A percentile compares a stretch with the other conserved stretches of the same genome.
Evolutionary conservation across 129 eudicot species (phyloP).

Genomic region (Lonicera japonica): DNA sequence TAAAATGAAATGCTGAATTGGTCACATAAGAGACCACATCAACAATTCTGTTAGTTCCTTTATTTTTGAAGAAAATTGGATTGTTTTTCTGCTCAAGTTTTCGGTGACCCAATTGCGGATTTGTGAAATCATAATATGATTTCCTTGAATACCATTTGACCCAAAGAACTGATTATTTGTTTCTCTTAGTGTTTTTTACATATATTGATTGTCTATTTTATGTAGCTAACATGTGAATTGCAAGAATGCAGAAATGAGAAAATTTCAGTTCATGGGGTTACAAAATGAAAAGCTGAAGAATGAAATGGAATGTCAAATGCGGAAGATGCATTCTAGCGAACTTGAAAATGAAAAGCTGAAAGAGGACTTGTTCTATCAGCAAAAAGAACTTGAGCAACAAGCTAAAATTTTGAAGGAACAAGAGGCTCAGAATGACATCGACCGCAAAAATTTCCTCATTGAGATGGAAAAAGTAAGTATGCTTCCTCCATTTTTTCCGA

Average conservation of each 20-base stretch:
- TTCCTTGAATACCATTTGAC: too few species aligned
- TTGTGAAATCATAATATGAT: too few species aligned
- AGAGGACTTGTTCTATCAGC: slow-evolving; percentile 34
- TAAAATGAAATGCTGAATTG: too few species aligned
- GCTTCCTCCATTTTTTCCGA: background rate
- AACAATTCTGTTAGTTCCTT: too few species aligned
- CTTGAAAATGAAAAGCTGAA: slow-evolving; percentile 43
- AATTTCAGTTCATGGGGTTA: slow-evolving; percentile 38
- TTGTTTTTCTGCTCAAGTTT: too few species aligned
- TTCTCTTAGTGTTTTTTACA: too few species aligned
- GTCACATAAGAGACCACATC: too few species aligned
- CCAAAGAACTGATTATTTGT: too few species aligned
- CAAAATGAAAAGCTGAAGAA: slow-evolving; percentile 42
- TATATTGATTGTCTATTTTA: background rate
- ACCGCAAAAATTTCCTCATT: slow-evolving; percentile 27
- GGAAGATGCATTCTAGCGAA: slow-evolving; percentile 33
- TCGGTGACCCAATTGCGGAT: too few species aligned
- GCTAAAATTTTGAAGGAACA: slow-evolving; percentile 32
- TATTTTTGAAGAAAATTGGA: too few species aligned
- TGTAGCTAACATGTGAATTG: background rate
- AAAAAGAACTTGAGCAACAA: slow-evolving; percentile 42
- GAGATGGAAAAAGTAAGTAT: slow-evolving; percentile 38
- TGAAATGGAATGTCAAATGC: slow-evolving; percentile 39
- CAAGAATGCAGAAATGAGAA: slow-evolving; percentile 36
- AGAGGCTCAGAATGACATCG: slow-evolving; percentile 23